Percentiles rank a stretch among this genome's conserved stretches.
Evolutionary conservation across 371 early-diverging fungal species (phyloP).

Genomic region (Haplosporangium sp.): DNA sequence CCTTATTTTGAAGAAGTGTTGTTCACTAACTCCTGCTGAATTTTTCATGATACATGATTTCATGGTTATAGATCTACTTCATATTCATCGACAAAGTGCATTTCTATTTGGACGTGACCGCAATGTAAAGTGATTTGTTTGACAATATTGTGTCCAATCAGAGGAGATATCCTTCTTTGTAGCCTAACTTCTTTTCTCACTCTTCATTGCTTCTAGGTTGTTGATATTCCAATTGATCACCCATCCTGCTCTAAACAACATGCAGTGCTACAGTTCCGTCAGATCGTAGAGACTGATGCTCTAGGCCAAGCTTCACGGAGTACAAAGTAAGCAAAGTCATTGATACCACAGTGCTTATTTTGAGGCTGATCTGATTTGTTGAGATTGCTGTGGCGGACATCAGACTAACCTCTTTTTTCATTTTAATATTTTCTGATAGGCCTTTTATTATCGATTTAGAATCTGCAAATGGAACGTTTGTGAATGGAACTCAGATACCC

Average conservation of each 20-base stretch:
- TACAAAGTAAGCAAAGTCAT: conserved; percentile 60
- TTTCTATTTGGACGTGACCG: conserved; percentile 93
- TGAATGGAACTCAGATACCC: conserved; percentile 85
- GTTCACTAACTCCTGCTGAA: too few species aligned
- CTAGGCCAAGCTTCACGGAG: conserved; percentile 54
- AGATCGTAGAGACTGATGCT: conserved; percentile 61
- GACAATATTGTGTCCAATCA: neutral
- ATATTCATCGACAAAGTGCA: conserved; percentile 88
- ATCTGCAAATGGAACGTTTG: conserved; percentile 90
- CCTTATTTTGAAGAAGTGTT: too few species aligned
- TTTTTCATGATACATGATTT: too few species aligned
- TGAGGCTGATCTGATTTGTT: too few species aligned
- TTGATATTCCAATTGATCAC: conserved; percentile 92
- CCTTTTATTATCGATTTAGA: conserved; percentile 96
- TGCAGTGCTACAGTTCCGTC: conserved; percentile 90
- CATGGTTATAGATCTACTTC: conserved; percentile 76
- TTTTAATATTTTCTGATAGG: conserved; percentile 45
- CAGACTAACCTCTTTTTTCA: neutral
- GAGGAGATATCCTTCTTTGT: neutral
- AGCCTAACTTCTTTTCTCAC: neutral
- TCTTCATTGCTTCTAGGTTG: conserved; percentile 65
- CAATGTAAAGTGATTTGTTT: conserved; percentile 59
- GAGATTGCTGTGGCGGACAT: neutral
- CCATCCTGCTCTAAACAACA: conserved; percentile 92
- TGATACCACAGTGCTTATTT: neutral